phyloP scores from a whole-genome alignment of 441 rosid species.

The Syzygium malaccense region DNA sequence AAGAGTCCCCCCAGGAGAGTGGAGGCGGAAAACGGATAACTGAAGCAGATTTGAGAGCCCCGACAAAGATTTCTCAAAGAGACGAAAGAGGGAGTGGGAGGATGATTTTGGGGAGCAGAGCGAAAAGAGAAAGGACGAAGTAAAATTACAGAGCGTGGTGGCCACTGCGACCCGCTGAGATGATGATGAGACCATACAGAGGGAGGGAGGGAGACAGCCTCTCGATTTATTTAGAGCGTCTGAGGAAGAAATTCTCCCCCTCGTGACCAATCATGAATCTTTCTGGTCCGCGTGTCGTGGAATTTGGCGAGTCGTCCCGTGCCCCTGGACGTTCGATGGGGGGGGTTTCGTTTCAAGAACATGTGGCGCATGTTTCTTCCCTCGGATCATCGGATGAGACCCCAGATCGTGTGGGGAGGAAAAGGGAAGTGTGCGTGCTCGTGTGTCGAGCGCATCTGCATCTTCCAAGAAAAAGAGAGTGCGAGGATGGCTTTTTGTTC shows the following conservation, averaged over 20 bases:
- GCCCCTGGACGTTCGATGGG: background rate
- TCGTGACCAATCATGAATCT: background rate
- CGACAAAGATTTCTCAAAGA: background rate
- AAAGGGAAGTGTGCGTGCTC: background rate
- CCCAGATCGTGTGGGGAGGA: background rate
- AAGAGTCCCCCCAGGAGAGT: background rate
- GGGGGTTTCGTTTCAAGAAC: too few species aligned
- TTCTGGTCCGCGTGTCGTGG: background rate
- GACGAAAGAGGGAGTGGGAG: background rate
- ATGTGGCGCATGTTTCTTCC: background rate
- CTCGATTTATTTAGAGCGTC: background rate
- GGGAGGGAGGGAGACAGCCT: background rate
- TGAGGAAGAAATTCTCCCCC: background rate
- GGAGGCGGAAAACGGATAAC: background rate
- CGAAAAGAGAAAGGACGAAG: background rate
- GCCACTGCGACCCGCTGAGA: background rate
- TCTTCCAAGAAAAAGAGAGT: background rate
- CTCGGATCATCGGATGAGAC: background rate
- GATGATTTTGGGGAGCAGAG: background rate
- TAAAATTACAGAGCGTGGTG: background rate
- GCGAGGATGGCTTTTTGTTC: background rate
- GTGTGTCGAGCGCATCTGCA: too few species aligned
- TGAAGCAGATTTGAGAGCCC: background rate
- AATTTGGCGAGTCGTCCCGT: background rate
- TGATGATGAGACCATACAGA: background rate